These are phyloP conservation scores for Prunus yedoensis DNA, from an alignment of 331 rosid genomes.

Conservation along the genomic window DNA sequence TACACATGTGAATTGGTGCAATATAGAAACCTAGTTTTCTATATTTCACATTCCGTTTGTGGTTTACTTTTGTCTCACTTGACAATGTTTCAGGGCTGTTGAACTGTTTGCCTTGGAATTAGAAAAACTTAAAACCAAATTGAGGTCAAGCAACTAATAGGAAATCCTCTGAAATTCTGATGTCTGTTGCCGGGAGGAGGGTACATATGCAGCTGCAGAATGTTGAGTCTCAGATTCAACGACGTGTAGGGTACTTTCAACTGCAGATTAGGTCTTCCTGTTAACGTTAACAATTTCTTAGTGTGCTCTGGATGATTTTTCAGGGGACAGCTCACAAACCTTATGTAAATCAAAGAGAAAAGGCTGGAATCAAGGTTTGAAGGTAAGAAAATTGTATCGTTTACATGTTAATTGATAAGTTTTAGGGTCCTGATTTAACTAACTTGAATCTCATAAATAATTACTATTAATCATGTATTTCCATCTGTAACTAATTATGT, in stretches of 20 bases:
- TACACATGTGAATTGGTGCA: conserved; percentile 1
- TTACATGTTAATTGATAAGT: conserved; percentile 18
- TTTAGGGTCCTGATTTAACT: background rate
- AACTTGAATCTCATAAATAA: background rate
- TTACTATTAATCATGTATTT: background rate
- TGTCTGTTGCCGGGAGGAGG: conserved; percentile 61
- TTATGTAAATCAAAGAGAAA: conserved; percentile 70
- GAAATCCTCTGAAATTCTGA: conserved; percentile 74
- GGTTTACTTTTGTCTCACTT: conserved; percentile 21
- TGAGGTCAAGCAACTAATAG: conserved; percentile 50
- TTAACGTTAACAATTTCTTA: conserved; percentile 18
- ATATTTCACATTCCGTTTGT: conserved; percentile 3
- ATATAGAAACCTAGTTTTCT: conserved; percentile 10
- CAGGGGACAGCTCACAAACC: conserved; percentile 69
- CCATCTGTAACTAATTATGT: background rate
- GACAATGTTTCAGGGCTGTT: conserved; percentile 58
- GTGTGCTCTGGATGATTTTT: conserved; percentile 24
- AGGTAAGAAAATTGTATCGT: conserved; percentile 46
- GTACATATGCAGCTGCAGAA: conserved; percentile 71
- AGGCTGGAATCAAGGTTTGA: conserved; percentile 61
- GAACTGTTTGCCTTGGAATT: conserved; percentile 65
- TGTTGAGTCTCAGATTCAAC: conserved; percentile 69
- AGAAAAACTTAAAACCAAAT: conserved; percentile 68
- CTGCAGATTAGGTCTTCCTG: conserved; percentile 29
- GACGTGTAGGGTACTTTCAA: conserved; percentile 64